Evolutionary conservation across 2,329 filamentous ascomycete genomes (phyloP).

Genomic region (Fusarium floridanum): DNA sequence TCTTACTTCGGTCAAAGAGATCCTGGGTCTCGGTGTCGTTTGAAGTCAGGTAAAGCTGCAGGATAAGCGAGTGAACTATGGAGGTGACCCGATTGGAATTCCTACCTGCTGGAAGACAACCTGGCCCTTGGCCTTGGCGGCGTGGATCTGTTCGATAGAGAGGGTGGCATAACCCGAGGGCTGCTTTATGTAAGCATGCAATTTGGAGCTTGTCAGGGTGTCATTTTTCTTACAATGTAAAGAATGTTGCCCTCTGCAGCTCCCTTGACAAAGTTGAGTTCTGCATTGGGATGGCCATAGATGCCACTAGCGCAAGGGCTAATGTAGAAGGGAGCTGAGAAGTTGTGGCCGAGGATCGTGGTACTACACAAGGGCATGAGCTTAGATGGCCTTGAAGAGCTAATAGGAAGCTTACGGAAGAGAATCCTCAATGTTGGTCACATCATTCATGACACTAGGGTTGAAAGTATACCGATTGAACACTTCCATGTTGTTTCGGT

Average conservation of each 20-base stretch:
- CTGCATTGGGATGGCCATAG: slow-evolving; percentile 58
- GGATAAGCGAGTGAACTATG: background rate
- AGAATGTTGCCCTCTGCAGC: slow-evolving; percentile 59
- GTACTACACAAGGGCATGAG: slow-evolving; percentile 37
- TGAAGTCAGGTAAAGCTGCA: slow-evolving; percentile 24
- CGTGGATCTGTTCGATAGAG: slow-evolving; percentile 51
- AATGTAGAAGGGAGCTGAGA: slow-evolving; percentile 65
- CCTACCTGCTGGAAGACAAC: slow-evolving; percentile 51
- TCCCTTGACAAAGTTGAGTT: slow-evolving; percentile 62
- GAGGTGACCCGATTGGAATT: background rate
- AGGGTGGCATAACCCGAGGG: slow-evolving; percentile 43
- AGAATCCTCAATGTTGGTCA: slow-evolving; percentile 53
- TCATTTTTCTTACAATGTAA: slow-evolving; percentile 54
- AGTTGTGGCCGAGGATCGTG: slow-evolving; percentile 63
- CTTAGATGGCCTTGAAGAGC: background rate
- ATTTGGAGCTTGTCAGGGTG: background rate
- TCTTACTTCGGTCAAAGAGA: slow-evolving; percentile 46
- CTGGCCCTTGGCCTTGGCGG: slow-evolving; percentile 49
- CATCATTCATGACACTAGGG: slow-evolving; percentile 61
- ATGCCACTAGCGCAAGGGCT: slow-evolving; percentile 58
- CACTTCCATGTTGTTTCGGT: slow-evolving; percentile 67
- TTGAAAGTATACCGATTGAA: slow-evolving; percentile 61
- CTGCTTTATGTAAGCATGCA: background rate
- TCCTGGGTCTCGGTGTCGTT: slow-evolving; percentile 48
- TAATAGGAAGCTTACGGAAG: slow-evolving; percentile 30